Conservation (phyloP, 768 basidiomycete species). For the Lyophyllum decastes region DNA sequence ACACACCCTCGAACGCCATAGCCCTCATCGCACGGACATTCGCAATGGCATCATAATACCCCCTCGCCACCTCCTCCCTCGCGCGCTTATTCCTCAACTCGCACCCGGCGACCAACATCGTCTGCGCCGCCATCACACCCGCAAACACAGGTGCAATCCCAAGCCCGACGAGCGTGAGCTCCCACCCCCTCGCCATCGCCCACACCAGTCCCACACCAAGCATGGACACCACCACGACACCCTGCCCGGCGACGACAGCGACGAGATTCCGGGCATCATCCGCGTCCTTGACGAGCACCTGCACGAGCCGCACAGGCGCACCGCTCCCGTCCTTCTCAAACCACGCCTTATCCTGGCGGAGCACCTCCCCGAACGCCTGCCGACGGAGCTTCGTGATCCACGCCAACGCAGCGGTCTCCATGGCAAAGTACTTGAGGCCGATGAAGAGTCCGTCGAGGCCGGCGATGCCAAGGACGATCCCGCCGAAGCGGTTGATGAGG, state of each 20-base stretch:
- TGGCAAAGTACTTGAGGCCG: conserved; percentile 76
- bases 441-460: conserved; percentile 75
- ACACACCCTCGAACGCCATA: conserved; percentile 80
- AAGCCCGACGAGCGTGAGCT: conserved; percentile 87
- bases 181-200: conserved; percentile 89
- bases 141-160: conserved; percentile 87
- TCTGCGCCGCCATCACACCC: conserved; percentile 72
- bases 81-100: conserved; percentile 83
- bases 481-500: conserved; percentile 70
- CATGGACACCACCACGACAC: conserved; percentile 77
- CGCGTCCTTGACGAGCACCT: conserved; percentile 82
- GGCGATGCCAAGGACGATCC: conserved; percentile 72
- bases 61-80: conserved; percentile 81
- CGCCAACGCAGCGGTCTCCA: conserved; percentile 71
- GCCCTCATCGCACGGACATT: conserved; percentile 87
- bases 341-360: conserved; percentile 84
- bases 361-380: conserved; percentile 53
- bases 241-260: conserved; percentile 69
- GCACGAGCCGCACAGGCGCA: conserved; percentile 59
- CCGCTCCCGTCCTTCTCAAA: conserved; percentile 71
- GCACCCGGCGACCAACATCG: conserved; percentile 65
- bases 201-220: conserved; percentile 82
- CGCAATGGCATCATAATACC: conserved; percentile 82
- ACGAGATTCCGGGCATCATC: conserved; percentile 86
- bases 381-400: conserved; percentile 77